These are phyloP conservation scores for Taxawa tesnikishii DNA, from an alignment of 2,329 filamentous ascomycete genomes.

Conservation along the genomic window DNA sequence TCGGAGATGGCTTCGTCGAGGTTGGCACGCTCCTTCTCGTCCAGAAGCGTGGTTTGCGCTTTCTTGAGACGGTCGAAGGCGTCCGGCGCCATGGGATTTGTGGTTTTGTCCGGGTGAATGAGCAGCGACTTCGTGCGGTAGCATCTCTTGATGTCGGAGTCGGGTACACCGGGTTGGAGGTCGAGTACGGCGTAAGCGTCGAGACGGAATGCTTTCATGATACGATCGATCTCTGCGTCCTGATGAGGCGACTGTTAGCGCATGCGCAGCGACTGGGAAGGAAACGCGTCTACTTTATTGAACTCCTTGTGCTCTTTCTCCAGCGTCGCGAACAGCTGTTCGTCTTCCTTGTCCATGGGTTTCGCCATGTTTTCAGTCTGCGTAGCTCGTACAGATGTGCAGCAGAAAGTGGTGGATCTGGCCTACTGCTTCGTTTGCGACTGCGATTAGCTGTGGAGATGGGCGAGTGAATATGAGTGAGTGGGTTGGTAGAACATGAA, in stretches of 20 bases:
- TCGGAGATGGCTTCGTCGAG: constrained; percentile 95
- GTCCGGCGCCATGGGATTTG: constrained; percentile 79
- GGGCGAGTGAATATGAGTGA: no score
- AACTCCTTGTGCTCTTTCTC: constrained; percentile 82
- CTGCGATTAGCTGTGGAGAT: no score
- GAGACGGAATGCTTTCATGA: constrained; percentile 76
- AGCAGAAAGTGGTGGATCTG: no score
- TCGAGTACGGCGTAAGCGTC: constrained; percentile 87
- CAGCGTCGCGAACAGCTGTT: constrained; percentile 67
- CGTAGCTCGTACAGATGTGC: no score
- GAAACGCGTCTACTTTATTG: constrained; percentile 52
- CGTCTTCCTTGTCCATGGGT: constrained; percentile 51
- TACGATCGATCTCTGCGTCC: constrained; percentile 93
- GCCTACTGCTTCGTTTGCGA: no score
- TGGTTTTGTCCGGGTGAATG: constrained; percentile 96
- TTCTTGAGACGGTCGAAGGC: constrained; percentile 96
- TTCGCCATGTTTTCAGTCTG: no score
- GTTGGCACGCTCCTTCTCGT: constrained; percentile 77
- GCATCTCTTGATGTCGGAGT: constrained; percentile 86
- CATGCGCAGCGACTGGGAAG: constrained; percentile 1
- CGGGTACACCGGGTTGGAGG: constrained; percentile 86
- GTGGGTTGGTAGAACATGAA: constrained; percentile 1
- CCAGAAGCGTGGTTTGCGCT: constrained; percentile 79
- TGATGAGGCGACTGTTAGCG: constrained; percentile 22
- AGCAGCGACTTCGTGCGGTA: constrained; percentile 98